Evolutionary conservation across 2,329 filamentous ascomycete species (phyloP), one percentile per base, ranked within the genome.

Genomic region (Pestalotiopsis sp.): DNA sequence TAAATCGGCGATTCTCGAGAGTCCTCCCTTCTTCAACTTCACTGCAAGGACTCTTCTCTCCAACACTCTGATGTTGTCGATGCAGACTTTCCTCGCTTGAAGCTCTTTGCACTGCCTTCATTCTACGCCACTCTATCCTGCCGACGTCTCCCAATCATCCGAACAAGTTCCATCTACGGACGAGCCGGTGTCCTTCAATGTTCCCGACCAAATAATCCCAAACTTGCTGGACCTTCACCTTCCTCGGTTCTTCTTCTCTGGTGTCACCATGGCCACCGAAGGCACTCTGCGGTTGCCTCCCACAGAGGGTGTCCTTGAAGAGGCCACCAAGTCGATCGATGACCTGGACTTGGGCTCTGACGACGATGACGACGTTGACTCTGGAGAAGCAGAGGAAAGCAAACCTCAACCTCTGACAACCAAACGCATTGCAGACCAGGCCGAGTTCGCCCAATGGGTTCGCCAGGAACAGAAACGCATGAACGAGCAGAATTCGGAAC

Each of bases 371-470:
- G 67, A 66, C 20, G 70, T 66, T 45, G n/a, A 23, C 36, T 63
- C 67, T 60, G 71, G 68, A 3, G 27, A 27, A 45, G 63, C 68
- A 36, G 73, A 73, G 64, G 72, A 73, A 66, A 23, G n/a, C 36
- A 61, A 64, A 20, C 11, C 60, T 36, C 64, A 38, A 56, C 38
- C 38, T 12, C n/a, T 66, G 7, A 45, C 64, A 60, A 41, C 52
- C 20, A 58, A n/a, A 63, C 56, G 61, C 7, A 6, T 31, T 45
- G 66, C 31, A 11, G 67, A 69, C 58, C 36, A 41, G n/a, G 45
- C 36, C 31, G 27, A 71, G 5, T 74, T 75, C 58, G 66, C 69
- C 9, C 69, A 74, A 60, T 75, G 74, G 63, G 66, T 73, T 49
- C 71, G 72, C 69, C 70, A 74, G 39, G 65, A 73, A 23, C 70